Base-by-base conservation (phyloP, 1,139 yeast genomes). In the Yamadazyma sp. region DNA sequence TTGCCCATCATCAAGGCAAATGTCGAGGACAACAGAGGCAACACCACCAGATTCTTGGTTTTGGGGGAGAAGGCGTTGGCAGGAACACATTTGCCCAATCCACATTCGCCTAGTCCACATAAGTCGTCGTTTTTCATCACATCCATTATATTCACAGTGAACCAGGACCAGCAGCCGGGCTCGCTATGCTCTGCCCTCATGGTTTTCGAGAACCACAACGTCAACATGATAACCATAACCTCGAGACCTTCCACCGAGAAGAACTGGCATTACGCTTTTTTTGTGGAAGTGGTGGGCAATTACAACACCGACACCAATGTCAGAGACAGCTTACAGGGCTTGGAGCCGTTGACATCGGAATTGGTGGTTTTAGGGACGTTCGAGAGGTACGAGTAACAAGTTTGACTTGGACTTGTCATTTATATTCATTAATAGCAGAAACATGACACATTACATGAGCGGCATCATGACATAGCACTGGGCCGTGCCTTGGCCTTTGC, bases 181-280 rank as follows among this genome's bases (percentile, higher is more conserved):
- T 81, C 92, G 1, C 67, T 88, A 34, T 84, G 87, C 43, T 76
- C 75, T 33, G 87, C 86, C 0, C 65, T 89, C 42, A 73, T 70
- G 38, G 74, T 75, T 5, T 78, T 89, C 55, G 78, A 79, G 38
- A 59, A 65, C 14, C 67, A 77, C 51, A 65, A 73, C n/a, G 69
- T 87, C 44, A 86, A 84, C 52, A 66, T 89, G 62, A 77, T 81
- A 4, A 75, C 87, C 11, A 86, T 91, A 39, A 78, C 79, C 33
- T 84, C 95, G 4, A 69, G 96, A 50, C 88, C 95, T 30, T 75
- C 86, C 1, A 72, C 75, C 16, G 59, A 69, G 36, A 62, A 67
- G 40, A 82, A 84, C 25, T 91, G 97, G 98, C 83, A 83, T 50
- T 87, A 89, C 55, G 81, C 86, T 1, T 89, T 87, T 62, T 88